Evolutionary conservation across 495 filamentous ascomycete genomes (phyloP).

Genomic region (Pseudoneurospora amorphoporcata): DNA sequence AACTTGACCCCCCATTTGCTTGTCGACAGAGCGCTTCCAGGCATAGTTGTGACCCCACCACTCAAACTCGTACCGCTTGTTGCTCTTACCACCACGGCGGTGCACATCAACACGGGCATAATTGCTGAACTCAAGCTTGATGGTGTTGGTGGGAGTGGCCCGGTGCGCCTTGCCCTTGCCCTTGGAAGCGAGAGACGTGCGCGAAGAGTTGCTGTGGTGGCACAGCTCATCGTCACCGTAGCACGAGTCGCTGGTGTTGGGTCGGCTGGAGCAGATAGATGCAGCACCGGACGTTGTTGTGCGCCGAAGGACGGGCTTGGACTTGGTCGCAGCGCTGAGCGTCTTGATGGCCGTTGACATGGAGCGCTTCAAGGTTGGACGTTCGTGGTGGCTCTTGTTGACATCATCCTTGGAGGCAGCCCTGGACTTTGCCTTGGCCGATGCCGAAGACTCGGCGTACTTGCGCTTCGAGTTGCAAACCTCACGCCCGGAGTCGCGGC

Average conservation of each 20-base stretch:
- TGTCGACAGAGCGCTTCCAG: slow-evolving; percentile 68
- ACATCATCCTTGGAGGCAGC: background rate
- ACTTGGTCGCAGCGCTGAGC: slow-evolving; percentile 35
- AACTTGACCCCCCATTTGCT: slow-evolving; percentile 42
- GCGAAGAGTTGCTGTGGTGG: slow-evolving; percentile 26
- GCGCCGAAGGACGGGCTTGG: slow-evolving; percentile 43
- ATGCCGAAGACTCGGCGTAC: slow-evolving; percentile 40
- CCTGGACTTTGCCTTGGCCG: slow-evolving; percentile 10
- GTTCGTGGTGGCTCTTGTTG: slow-evolving; percentile 4
- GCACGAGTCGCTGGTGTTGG: slow-evolving; percentile 31
- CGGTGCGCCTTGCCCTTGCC: slow-evolving; percentile 23
- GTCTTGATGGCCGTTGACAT: slow-evolving; percentile 65
- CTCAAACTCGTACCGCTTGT: slow-evolving; percentile 80
- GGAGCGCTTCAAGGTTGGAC: slow-evolving; percentile 51
- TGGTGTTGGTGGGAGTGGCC: slow-evolving; percentile 52
- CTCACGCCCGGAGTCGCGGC: slow-evolving; percentile 84
- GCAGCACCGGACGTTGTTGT: slow-evolving; percentile 31
- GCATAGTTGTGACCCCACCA: slow-evolving; percentile 83
- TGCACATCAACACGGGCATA: slow-evolving; percentile 87
- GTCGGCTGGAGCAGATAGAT: slow-evolving; percentile 33
- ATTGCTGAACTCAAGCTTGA: slow-evolving; percentile 90
- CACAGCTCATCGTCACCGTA: slow-evolving; percentile 41
- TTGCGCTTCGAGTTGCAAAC: slow-evolving; percentile 79
- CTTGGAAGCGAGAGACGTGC: slow-evolving; percentile 21
- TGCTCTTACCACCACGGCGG: slow-evolving; percentile 55